phyloP scores from a whole-genome alignment of 371 early-diverging fungal genomes.

The Paraphysoderma sedebokerense region DNA sequence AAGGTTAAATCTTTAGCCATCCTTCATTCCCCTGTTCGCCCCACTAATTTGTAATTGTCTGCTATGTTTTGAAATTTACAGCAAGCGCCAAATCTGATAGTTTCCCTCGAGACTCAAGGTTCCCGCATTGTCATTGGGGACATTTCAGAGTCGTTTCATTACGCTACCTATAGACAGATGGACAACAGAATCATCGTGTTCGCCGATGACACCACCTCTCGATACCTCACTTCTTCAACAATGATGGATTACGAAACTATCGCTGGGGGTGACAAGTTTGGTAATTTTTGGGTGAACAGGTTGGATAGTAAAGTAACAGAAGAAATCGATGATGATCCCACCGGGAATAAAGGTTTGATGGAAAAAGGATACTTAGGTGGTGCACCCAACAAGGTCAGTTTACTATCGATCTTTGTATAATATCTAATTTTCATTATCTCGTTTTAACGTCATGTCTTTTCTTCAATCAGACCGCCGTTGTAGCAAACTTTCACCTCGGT shows the following conservation, averaged over 20 bases:
- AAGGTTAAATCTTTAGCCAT: no score
- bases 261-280: slow-evolving; percentile 90
- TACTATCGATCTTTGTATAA: not conserved
- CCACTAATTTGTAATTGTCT: not conserved
- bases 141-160: slow-evolving; percentile 71
- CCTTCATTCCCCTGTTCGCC: no score
- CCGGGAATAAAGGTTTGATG: slow-evolving; percentile 57
- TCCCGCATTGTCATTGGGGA: slow-evolving; percentile 72
- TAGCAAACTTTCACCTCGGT: slow-evolving; percentile 67
- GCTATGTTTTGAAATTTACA: slow-evolving; percentile 5
- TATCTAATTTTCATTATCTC: no score
- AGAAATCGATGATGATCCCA: slow-evolving; percentile 73
- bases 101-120: slow-evolving; percentile 61
- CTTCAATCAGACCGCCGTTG: slow-evolving; percentile 22
- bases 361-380: slow-evolving; percentile 65
- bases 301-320: slow-evolving; percentile 35
- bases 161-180: slow-evolving; percentile 45
- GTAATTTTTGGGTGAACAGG: slow-evolving; percentile 69
- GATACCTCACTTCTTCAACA: slow-evolving; percentile 59
- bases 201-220: slow-evolving; percentile 86
- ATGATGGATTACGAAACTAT: slow-evolving; percentile 88
- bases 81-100: slow-evolving; percentile 54
- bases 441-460: not conserved
- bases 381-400: slow-evolving; percentile 65
- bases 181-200: slow-evolving; percentile 72